Evolutionary conservation across 345 rosid species (phyloP).

Genomic region (Pugionium dolabratum): DNA sequence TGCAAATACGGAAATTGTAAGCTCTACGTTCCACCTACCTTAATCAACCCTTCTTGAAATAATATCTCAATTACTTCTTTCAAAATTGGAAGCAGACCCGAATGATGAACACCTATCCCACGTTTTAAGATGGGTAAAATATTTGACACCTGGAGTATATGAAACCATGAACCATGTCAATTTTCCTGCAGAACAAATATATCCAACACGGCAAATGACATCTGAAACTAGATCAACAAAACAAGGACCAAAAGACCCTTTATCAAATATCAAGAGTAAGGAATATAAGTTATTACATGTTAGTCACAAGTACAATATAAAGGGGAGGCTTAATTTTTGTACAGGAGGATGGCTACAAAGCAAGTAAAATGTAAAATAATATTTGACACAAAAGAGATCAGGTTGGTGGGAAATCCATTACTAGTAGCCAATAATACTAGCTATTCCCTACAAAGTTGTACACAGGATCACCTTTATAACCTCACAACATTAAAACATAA

Average conservation of each 20-base stretch:
- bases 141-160: slow-evolving; percentile 68
- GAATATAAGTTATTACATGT: slow-evolving; percentile 3
- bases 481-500: too few species aligned
- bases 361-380: too few species aligned
- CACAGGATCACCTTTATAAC: too few species aligned
- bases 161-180: slow-evolving; percentile 32
- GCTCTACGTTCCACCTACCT: slow-evolving; percentile 52
- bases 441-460: too few species aligned
- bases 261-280: too few species aligned
- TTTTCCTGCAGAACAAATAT: slow-evolving; percentile 3
- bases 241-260: slow-evolving; percentile 8
- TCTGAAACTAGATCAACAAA: slow-evolving; percentile 17
- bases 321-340: too few species aligned
- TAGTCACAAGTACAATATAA: neutral
- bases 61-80: slow-evolving; percentile 98
- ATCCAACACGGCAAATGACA: slow-evolving; percentile 7
- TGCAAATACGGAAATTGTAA: slow-evolving; percentile 13
- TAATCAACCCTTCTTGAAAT: slow-evolving; percentile 96
- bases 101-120: slow-evolving; percentile 98
- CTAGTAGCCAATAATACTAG: too few species aligned
- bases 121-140: slow-evolving; percentile 95
- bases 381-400: too few species aligned
- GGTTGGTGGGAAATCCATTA: too few species aligned
- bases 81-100: slow-evolving; percentile 96
- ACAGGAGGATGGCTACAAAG: too few species aligned